A percentile compares a stretch with the other conserved stretches of the same genome.
phyloP scores from a whole-genome alignment of 345 rosid genomes.

The Eucalyptus microcorys region DNA sequence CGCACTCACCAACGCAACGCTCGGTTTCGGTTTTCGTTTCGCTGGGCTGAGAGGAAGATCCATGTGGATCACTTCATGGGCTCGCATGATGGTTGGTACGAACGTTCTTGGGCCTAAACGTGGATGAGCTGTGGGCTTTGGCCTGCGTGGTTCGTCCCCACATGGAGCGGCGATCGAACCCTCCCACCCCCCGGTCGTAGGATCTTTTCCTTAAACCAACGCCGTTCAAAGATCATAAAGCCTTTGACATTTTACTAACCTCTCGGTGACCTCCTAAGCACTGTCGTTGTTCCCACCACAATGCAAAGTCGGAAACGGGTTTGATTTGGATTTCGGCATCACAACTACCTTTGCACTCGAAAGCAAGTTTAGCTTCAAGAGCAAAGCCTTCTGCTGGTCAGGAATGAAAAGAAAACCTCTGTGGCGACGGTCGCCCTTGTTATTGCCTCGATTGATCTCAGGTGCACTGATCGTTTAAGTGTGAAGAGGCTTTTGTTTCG shows the following conservation, averaged over 20 bases:
- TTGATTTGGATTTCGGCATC: not conserved
- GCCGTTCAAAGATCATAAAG: not conserved
- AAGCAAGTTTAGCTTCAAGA: not conserved
- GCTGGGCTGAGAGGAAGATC: not conserved
- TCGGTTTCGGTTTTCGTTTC: not conserved
- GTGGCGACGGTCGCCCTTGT: fast-evolving
- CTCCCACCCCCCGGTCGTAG: not conserved
- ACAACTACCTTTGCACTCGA: not conserved
- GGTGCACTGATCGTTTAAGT: not conserved
- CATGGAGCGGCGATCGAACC: not conserved
- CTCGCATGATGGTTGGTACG: not conserved
- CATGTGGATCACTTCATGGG: not conserved
- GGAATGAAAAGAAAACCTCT: too few species aligned
- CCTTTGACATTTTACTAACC: not conserved
- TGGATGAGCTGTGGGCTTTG: not conserved
- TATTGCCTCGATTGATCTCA: not conserved
- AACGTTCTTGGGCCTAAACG: not conserved
- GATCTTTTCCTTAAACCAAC: not conserved
- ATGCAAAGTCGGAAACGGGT: not conserved
- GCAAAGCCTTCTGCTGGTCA: not conserved
- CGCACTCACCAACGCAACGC: too few species aligned
- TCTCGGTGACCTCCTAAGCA: not conserved
- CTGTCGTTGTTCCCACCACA: not conserved
- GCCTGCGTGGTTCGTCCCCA: not conserved
- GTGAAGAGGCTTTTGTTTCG: not conserved